A percentile compares a stretch with the other conserved stretches of the same genome.
Evolutionary conservation across 2,329 filamentous ascomycete species (phyloP).

Genomic region (Stemphylium vesicarium): DNA sequence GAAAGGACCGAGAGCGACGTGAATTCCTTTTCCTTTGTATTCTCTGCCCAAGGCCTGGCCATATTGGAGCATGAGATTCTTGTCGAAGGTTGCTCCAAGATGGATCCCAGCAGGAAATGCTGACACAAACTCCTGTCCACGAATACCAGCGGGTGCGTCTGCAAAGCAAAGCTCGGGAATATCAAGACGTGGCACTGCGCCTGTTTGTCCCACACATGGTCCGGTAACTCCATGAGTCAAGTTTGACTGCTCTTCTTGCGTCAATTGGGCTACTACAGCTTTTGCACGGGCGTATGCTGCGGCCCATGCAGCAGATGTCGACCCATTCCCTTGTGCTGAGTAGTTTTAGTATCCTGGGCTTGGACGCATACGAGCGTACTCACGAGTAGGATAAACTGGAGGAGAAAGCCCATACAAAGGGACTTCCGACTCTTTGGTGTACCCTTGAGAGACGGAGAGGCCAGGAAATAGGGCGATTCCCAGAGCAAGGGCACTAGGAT

Average conservation of each 20-base stretch:
- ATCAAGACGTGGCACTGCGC: conserved; percentile 44
- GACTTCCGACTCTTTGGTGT: conserved; percentile 38
- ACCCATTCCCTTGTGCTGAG: conserved; percentile 32
- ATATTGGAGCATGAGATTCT: conserved; percentile 70
- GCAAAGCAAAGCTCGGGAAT: conserved; percentile 50
- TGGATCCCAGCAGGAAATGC: conserved; percentile 41
- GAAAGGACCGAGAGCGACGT: conserved; percentile 72
- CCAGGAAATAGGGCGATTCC: conserved; percentile 17
- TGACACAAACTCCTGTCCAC: conserved; percentile 40
- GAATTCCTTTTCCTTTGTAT: conserved; percentile 72
- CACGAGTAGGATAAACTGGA: conserved; percentile 41
- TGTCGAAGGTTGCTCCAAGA: conserved; percentile 73
- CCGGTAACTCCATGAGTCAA: conserved; percentile 45
- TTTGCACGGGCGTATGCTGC: conserved; percentile 46
- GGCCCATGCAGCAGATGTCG: conserved; percentile 32
- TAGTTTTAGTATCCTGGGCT: conserved; percentile 3
- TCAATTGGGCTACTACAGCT: conserved; percentile 49
- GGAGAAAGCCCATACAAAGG: conserved; percentile 38
- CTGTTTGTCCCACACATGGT: conserved; percentile 45
- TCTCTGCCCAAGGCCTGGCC: conserved; percentile 73
- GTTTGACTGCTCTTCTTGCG: conserved; percentile 53
- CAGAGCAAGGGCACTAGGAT: conserved; percentile 1
- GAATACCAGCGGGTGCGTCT: conserved; percentile 47
- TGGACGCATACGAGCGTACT: not conserved
- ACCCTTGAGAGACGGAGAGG: conserved; percentile 22